These are phyloP conservation scores for Babesia divergens DNA, from an alignment of 169 alveolate species.

Conservation along the genomic window DNA sequence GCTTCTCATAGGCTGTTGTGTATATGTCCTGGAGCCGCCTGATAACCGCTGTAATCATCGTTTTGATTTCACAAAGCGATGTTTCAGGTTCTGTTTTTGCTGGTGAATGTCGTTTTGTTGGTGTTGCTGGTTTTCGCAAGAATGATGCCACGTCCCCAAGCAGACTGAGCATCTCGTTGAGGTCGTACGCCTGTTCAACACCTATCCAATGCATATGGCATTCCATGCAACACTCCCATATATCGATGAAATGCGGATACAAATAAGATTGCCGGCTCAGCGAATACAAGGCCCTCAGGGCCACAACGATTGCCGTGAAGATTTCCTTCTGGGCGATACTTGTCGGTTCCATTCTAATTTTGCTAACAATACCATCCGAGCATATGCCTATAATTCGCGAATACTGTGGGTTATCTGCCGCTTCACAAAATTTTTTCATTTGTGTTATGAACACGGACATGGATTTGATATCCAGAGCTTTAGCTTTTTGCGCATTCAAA, in stretches of 20 bases:
- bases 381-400: not conserved
- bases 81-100: too few relatives aligned
- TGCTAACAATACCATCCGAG: not conserved
- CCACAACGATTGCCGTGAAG: conserved; percentile 4
- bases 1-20: not conserved
- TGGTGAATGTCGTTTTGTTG: not conserved
- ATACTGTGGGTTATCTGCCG: not conserved
- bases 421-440: not conserved
- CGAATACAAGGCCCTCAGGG: not conserved
- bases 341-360: not conserved
- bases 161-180: not conserved
- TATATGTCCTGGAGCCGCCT: not conserved
- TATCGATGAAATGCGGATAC: not conserved
- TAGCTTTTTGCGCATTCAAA: not conserved
- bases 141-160: not conserved
- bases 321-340: not conserved
- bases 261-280: not conserved
- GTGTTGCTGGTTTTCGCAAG: not conserved
- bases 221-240: not conserved
- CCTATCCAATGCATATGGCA: not conserved
- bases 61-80: not conserved
- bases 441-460: not conserved
- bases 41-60: too few relatives aligned
- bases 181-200: not conserved
- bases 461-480: not conserved